Evolutionary conservation across 2,329 filamentous ascomycete genomes (phyloP).

Genomic region (Hymenoscyphus repandus): DNA sequence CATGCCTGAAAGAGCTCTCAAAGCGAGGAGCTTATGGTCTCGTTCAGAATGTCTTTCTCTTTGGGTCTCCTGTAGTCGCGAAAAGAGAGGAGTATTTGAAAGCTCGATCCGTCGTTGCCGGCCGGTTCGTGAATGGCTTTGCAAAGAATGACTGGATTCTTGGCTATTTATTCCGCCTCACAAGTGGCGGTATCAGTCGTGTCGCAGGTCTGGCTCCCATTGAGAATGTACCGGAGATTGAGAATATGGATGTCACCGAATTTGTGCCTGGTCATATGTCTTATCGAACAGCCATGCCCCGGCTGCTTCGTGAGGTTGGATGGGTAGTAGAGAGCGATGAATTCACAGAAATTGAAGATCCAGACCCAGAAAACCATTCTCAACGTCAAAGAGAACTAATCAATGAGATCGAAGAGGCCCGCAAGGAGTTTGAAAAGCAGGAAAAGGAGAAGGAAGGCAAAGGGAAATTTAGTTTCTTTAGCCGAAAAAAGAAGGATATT

Average conservation of each 20-base stretch:
- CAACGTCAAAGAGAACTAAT: constrained; percentile 88
- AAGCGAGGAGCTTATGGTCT: constrained; percentile 79
- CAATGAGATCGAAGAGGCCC: constrained; percentile 91
- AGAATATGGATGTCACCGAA: constrained; percentile 85
- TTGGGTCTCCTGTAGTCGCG: constrained; percentile 85
- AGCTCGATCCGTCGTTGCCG: constrained; percentile 76
- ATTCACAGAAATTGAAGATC: constrained; percentile 94
- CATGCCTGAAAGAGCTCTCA: constrained; percentile 81
- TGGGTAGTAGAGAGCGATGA: constrained; percentile 92
- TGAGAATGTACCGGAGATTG: constrained; percentile 70
- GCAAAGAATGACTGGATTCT: constrained; percentile 96
- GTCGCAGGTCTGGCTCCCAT: constrained; percentile 80
- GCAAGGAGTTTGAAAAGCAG: constrained; percentile 78
- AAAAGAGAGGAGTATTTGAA: constrained; percentile 85
- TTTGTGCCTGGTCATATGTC: constrained; percentile 92
- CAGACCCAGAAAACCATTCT: constrained; percentile 88
- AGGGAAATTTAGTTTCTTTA: constrained; percentile 69
- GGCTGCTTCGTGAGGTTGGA: constrained; percentile 77
- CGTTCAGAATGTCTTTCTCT: constrained; percentile 91
- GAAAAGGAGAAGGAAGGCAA: constrained; percentile 58
- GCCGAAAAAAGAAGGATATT: constrained; percentile 66
- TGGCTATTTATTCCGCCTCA: constrained; percentile 91
- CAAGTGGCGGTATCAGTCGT: constrained; percentile 82
- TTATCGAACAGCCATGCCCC: constrained; percentile 88
- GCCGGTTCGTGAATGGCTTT: constrained; percentile 93